phyloP scores from a whole-genome alignment of 73 alveolate genomes.

The Uronychia setigera region DNA sequence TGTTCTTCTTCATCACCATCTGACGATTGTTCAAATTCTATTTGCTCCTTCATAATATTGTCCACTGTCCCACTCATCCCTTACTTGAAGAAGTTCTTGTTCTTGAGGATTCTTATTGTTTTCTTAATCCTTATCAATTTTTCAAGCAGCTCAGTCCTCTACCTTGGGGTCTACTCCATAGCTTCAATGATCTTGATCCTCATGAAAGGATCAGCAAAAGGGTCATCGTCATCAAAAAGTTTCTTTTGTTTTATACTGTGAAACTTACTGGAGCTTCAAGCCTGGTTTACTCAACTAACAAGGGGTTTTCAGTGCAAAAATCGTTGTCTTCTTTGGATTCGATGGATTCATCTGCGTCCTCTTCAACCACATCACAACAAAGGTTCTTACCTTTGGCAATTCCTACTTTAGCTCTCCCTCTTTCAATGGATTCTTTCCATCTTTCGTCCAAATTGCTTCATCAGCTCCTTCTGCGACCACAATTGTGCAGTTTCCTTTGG shows the following conservation, averaged over 20 bases:
- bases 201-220: not conserved
- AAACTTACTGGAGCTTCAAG: not conserved
- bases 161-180: not conserved
- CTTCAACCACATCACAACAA: not conserved
- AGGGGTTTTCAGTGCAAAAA: not conserved
- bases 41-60: not conserved
- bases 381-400: no score
- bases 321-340: not conserved
- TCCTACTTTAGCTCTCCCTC: slow-evolving; percentile 83
- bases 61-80: no score
- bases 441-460: slow-evolving; percentile 51
- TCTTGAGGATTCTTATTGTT: not conserved
- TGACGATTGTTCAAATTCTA: not conserved
- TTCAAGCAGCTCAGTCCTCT: not conserved
- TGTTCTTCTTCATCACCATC: not conserved
- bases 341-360: not conserved
- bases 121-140: not conserved
- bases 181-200: not conserved
- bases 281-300: not conserved
- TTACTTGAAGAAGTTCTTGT: not conserved
- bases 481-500: slow-evolving; percentile 73
- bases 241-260: not conserved
- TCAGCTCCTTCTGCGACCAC: slow-evolving; percentile 92
- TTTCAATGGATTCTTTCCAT: not conserved
- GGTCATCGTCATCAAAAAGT: not conserved